phyloP scores from a whole-genome alignment of 2,329 filamentous ascomycete genomes.

The Cytospora mali region DNA sequence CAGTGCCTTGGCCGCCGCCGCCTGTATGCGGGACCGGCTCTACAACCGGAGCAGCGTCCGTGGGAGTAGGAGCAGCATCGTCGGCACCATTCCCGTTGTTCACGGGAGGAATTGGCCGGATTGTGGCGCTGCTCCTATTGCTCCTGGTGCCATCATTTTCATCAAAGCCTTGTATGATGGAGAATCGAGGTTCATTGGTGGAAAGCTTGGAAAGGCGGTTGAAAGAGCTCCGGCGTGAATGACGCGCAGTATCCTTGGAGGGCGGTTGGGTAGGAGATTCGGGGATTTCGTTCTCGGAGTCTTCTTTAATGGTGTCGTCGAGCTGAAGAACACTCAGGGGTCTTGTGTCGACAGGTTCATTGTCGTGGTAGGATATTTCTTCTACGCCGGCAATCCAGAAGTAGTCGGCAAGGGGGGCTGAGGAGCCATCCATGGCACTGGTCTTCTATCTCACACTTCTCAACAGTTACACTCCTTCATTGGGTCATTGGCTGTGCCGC shows the following conservation, averaged over 20 bases:
- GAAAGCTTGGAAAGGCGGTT: slow-evolving; percentile 59
- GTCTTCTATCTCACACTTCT: slow-evolving; percentile 21
- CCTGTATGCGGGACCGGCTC: slow-evolving; percentile 12
- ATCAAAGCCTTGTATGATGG: slow-evolving; percentile 54
- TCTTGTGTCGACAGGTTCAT: slow-evolving; percentile 34
- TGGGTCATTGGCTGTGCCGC: slow-evolving; percentile 26
- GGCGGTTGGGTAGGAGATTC: slow-evolving; percentile 36
- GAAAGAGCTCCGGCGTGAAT: slow-evolving; percentile 64
- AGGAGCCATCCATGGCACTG: slow-evolving; percentile 61
- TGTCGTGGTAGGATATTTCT: slow-evolving; percentile 65
- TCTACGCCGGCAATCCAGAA: slow-evolving; percentile 77
- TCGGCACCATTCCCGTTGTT: slow-evolving; percentile 33
- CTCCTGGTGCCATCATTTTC: slow-evolving; percentile 62
- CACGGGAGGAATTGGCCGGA: slow-evolving; percentile 46
- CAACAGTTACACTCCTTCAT: slow-evolving; percentile 23
- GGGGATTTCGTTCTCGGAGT: slow-evolving; percentile 58
- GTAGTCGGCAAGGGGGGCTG: slow-evolving; percentile 70
- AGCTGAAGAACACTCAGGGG: slow-evolving; percentile 46
- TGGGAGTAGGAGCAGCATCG: slow-evolving; percentile 30
- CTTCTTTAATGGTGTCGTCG: slow-evolving; percentile 64
- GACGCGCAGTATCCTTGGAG: slow-evolving; percentile 49
- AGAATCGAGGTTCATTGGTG: slow-evolving; percentile 49
- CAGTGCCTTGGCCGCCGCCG: slow-evolving; percentile 37
- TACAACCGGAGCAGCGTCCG: slow-evolving; percentile 4
- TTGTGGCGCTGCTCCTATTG: slow-evolving; percentile 68